phyloP scores from a whole-genome alignment of 495 filamentous ascomycete species.

The Tuber microsphaerosporum region DNA sequence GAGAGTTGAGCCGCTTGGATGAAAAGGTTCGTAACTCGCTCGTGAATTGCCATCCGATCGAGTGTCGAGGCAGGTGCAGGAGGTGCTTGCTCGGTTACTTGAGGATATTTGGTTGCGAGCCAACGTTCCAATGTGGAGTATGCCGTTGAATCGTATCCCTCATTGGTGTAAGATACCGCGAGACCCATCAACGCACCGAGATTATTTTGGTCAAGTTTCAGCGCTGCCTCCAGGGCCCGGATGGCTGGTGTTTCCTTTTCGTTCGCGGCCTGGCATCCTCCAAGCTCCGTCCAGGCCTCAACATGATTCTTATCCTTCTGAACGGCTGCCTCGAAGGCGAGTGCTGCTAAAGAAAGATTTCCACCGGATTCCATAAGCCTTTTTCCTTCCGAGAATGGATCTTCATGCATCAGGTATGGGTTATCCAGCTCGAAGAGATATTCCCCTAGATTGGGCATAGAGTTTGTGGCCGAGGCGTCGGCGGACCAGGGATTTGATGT shows the following conservation, averaged over 20 bases:
- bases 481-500: constrained; percentile 35
- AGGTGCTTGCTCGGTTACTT: constrained; percentile 63
- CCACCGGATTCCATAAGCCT: constrained; percentile 86
- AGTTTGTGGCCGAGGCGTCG: constrained; percentile 37
- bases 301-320: constrained; percentile 81
- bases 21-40: constrained; percentile 81
- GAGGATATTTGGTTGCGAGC: constrained; percentile 87
- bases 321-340: constrained; percentile 95
- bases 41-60: constrained; percentile 81
- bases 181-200: constrained; percentile 87
- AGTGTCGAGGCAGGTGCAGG: constrained; percentile 65
- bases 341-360: constrained; percentile 83
- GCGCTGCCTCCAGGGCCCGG: constrained; percentile 84
- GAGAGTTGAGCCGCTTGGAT: constrained; percentile 86
- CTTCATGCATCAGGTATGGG: constrained; percentile 63
- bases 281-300: constrained; percentile 87
- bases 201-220: constrained; percentile 79
- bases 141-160: constrained; percentile 92
- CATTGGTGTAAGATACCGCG: constrained; percentile 97
- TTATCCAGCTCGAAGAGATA: constrained; percentile 96
- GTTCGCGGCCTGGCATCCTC: constrained; percentile 89
- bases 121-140: constrained; percentile 96
- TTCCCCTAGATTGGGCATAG: constrained; percentile 54
- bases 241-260: constrained; percentile 98
- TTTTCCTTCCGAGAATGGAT: constrained; percentile 85